phyloP scores from a whole-genome alignment of 495 filamentous ascomycete genomes.

The Parathielavia appendiculata region DNA sequence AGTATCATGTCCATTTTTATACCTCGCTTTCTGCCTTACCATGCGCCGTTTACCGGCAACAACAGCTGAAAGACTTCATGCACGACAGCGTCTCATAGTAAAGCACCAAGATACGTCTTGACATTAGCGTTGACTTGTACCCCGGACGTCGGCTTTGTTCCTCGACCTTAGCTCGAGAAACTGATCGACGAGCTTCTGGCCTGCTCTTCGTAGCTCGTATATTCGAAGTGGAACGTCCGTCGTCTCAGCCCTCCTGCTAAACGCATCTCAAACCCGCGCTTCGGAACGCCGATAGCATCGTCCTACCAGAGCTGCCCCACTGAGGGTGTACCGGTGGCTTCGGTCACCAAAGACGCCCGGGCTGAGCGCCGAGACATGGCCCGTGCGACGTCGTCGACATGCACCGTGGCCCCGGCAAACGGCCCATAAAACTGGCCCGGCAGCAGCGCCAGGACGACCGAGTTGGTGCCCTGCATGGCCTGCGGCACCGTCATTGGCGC shows the following conservation, averaged over 20 bases:
- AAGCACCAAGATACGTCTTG: not conserved
- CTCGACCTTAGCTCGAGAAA: not conserved
- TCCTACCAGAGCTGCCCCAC: constrained; percentile 40
- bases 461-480: constrained; percentile 36
- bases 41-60: too few species aligned
- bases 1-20: too few species aligned
- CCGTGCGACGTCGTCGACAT: constrained; percentile 42
- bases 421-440: constrained; percentile 31
- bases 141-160: too few species aligned
- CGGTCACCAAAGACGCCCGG: constrained; percentile 37
- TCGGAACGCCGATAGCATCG: constrained; percentile 38
- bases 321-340: constrained; percentile 38
- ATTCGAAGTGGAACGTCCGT: constrained; percentile 8
- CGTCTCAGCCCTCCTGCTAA: constrained; percentile 33
- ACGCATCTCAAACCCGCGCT: constrained; percentile 38
- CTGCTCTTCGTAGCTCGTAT: not conserved
- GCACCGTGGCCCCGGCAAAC: constrained; percentile 35
- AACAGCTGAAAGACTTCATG: too few species aligned
- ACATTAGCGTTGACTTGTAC: too few species aligned
- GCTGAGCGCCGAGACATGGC: constrained; percentile 41
- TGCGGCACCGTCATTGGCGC: constrained; percentile 39
- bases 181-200: not conserved
- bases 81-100: not conserved
- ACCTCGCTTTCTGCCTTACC: too few species aligned
- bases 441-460: constrained; percentile 33